Evolutionary conservation across 1,139 yeast genomes (phyloP).

Genomic region (Ogataea hybrid): DNA sequence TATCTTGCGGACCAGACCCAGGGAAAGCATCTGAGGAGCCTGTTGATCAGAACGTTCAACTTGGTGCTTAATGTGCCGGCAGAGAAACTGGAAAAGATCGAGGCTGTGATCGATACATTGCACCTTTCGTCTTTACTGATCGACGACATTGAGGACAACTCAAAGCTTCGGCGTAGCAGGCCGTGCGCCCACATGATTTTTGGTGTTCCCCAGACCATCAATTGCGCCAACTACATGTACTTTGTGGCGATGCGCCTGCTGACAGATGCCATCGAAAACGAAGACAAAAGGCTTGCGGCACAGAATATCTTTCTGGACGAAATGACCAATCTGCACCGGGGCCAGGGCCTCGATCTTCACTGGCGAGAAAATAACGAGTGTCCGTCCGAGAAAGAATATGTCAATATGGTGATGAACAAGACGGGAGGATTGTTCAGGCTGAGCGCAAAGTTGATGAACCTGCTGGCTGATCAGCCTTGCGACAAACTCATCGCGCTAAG

Average conservation of each 20-base stretch:
- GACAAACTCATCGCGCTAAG: conserved; percentile 53
- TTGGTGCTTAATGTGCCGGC: conserved; percentile 41
- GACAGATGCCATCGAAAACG: conserved; percentile 23
- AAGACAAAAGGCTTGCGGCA: conserved; percentile 25
- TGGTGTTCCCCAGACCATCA: conserved; percentile 78
- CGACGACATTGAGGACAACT: conserved; percentile 86
- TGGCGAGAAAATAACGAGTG: conserved; percentile 73
- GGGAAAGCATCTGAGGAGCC: conserved; percentile 56
- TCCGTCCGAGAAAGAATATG: conserved; percentile 69
- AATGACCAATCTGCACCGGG: conserved; percentile 75
- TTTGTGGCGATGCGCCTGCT: conserved; percentile 62
- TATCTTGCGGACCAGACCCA: conserved; percentile 46
- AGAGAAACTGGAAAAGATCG: conserved; percentile 36
- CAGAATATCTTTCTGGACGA: conserved; percentile 58
- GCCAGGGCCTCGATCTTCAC: conserved; percentile 84
- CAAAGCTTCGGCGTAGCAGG: conserved; percentile 66
- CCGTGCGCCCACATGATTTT: conserved; percentile 75
- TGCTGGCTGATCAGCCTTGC: conserved; percentile 18
- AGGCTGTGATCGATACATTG: conserved; percentile 50
- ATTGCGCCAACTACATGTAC: conserved; percentile 80
- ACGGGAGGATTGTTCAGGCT: conserved; percentile 87
- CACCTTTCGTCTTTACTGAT: conserved; percentile 69
- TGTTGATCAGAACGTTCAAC: conserved; percentile 51
- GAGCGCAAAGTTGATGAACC: conserved; percentile 62
- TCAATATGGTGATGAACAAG: conserved; percentile 80